Base-by-base conservation (phyloP, 148 eudicot species). In the Chenopodium berlandieri region DNA sequence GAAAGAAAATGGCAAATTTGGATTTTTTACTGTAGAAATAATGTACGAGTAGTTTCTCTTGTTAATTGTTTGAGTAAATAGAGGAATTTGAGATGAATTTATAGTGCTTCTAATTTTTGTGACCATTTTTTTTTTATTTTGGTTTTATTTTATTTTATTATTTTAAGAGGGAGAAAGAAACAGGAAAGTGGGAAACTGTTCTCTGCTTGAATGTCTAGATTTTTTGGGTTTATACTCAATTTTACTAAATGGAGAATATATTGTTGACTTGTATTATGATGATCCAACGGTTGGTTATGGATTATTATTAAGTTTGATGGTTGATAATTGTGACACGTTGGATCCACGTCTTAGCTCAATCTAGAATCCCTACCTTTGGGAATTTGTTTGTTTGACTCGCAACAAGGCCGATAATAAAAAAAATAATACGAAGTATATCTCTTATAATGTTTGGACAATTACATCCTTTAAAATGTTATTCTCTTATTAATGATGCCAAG, bases 261-360 rank as follows among this genome's bases (percentile, higher is more conserved):
- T 62, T n/a, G 8, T 76, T 37, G 54, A 50, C 54, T 22, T 56
- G 23, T 22, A 34, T 16, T 5, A 34, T 34, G 31, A 20, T 60
- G 63, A 83, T 83, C 80, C 2, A 50, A 81, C 86, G 85, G 85
- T 79, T 74, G 69, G 40, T 9, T 71, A 68, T 11, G 10, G 44
- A 47, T 19, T 44, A 47, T n/a, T 74, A 81, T 25, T 66, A 30
- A 17, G 34, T 16, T 76, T 27, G 60, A 80, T 72, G 84, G 86
- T 32, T 4, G 82, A 75, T 37, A 16, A n/a, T 30, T 32, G 34
- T 1, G 56, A 32, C 87, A 85, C 87, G 85, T 79, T 7, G 81
- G 90, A 89, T 89, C 71, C 84, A 87, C 78, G 79, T 81, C 64
- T 58, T 65, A 22, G 65, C 72, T 80, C 48, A 71, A 85, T 82